Percentiles rank a stretch among this genome's conserved stretches.
Evolutionary conservation across 2,329 filamentous ascomycete species (phyloP).

Genomic region (Phialophora tarda): DNA sequence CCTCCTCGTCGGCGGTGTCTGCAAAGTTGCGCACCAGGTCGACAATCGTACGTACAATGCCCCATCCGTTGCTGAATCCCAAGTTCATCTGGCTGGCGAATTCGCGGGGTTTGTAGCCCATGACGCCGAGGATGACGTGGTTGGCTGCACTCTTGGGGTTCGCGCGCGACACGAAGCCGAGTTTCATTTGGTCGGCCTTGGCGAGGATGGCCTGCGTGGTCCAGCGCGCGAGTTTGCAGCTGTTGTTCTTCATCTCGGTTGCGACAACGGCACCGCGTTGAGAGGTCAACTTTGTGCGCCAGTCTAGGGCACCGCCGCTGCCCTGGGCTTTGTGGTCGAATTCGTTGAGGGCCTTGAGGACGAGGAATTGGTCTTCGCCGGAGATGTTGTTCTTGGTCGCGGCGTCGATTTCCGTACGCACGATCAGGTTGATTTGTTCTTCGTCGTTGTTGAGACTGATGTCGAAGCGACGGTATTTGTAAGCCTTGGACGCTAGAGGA

Average conservation of each 20-base stretch:
- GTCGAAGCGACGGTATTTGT: constrained; percentile 98
- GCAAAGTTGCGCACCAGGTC: constrained; percentile 68
- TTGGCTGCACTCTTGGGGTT: constrained; percentile 92
- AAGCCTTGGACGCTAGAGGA: constrained; percentile 91
- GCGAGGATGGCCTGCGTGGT: constrained; percentile 95
- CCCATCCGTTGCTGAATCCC: constrained; percentile 96
- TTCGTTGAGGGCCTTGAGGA: constrained; percentile 96
- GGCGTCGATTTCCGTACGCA: constrained; percentile 93
- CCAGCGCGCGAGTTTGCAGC: constrained; percentile 97
- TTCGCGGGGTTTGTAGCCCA: constrained; percentile 97
- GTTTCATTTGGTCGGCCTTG: constrained; percentile 98
- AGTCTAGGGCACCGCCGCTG: constrained; percentile 92
- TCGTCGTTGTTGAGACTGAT: constrained; percentile 88
- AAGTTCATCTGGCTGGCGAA: constrained; percentile 98
- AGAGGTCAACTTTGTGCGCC: constrained; percentile 90
- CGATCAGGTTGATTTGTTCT: constrained; percentile 88
- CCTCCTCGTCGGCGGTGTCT: constrained; percentile 47
- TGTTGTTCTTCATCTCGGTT: constrained; percentile 99
- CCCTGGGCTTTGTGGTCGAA: constrained; percentile 98
- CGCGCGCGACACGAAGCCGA: constrained; percentile 93
- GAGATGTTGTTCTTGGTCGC: constrained; percentile 93
- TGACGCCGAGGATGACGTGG: constrained; percentile 92
- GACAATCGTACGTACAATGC: constrained; percentile 95
- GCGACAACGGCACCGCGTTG: constrained; percentile 97
- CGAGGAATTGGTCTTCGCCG: constrained; percentile 88